These are phyloP conservation scores for Datisca glomerata DNA, from an alignment of 306 rosid genomes.

Conservation along the genomic window DNA sequence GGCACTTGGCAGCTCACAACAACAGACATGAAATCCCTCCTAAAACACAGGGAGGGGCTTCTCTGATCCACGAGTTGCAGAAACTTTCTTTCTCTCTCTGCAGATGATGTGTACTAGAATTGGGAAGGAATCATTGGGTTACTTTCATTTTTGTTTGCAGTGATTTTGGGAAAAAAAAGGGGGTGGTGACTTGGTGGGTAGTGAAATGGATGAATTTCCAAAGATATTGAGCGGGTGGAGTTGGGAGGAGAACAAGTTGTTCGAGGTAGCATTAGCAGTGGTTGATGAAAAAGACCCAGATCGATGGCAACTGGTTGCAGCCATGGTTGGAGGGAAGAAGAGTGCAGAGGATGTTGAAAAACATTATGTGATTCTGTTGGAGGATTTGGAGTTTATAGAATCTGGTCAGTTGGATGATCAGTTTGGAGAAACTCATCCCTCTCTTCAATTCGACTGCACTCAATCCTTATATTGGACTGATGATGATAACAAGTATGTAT, in stretches of 20 bases:
- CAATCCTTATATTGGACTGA: background rate
- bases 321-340: constrained; percentile 59
- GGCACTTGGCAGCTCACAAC: too few relatives aligned
- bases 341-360: constrained; percentile 56
- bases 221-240: constrained; percentile 48
- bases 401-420: constrained; percentile 52
- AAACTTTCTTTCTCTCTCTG: too few relatives aligned
- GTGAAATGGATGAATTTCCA: constrained; percentile 25
- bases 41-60: too few relatives aligned
- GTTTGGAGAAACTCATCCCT: too few relatives aligned
- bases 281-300: constrained; percentile 61
- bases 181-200: too few relatives aligned
- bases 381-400: constrained; percentile 63
- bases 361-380: constrained; percentile 50
- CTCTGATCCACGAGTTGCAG: too few relatives aligned
- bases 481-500: too few relatives aligned
- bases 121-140: too few relatives aligned
- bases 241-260: constrained; percentile 81
- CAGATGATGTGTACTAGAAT: too few relatives aligned
- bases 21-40: too few relatives aligned
- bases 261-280: constrained; percentile 65
- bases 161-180: too few relatives aligned
- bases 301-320: constrained; percentile 57
- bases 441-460: background rate
- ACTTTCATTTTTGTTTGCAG: too few relatives aligned